Percentiles rank a stretch among this genome's conserved stretches.
These are phyloP conservation scores for Mycosarcoma mackinlayi DNA, from an alignment of 1,284 basidiomycete genomes.

Conservation along the genomic window DNA sequence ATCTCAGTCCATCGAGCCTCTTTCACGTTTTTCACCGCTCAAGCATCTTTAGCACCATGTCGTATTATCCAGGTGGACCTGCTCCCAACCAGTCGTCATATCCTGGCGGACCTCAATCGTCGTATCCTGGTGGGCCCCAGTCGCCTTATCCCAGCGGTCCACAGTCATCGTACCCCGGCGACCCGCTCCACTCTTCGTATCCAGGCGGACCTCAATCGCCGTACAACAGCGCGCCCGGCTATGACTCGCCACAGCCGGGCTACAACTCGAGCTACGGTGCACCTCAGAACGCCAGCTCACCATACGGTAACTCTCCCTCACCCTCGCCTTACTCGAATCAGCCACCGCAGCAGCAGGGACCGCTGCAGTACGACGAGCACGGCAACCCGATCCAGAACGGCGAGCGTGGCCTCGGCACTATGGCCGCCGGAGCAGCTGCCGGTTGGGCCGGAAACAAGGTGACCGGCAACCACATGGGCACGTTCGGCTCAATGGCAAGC, in stretches of 20 bases:
- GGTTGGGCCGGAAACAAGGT: conserved; percentile 58
- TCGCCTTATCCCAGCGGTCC: conserved; percentile 21
- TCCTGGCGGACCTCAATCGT: conserved; percentile 17
- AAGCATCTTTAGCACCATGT: conserved; percentile 11
- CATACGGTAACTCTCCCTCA: conserved; percentile 17
- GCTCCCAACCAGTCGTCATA: conserved; percentile 21
- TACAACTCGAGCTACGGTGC: conserved; percentile 26
- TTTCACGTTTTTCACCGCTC: not conserved
- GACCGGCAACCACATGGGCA: conserved; percentile 51
- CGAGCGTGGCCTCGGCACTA: conserved; percentile 60
- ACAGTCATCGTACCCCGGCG: conserved; percentile 36
- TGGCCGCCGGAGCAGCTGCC: conserved; percentile 55
- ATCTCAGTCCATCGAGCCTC: not conserved
- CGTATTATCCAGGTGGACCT: conserved; percentile 24
- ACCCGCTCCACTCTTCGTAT: conserved; percentile 25
- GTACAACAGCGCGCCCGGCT: conserved; percentile 24
- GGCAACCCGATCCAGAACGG: conserved; percentile 57
- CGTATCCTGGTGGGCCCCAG: conserved; percentile 33
- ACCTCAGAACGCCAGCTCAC: conserved; percentile 3
- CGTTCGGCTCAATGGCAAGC: conserved; percentile 36
- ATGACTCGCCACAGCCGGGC: conserved; percentile 12
- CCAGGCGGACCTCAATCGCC: conserved; percentile 35
- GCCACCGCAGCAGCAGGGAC: conserved; percentile 29
- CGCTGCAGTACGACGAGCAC: conserved; percentile 52
- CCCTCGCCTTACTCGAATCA: conserved; percentile 12